Percentiles rank a stretch among this genome's conserved stretches.
Conservation (phyloP, 306 rosid species). For the Abrus precatorius region DNA sequence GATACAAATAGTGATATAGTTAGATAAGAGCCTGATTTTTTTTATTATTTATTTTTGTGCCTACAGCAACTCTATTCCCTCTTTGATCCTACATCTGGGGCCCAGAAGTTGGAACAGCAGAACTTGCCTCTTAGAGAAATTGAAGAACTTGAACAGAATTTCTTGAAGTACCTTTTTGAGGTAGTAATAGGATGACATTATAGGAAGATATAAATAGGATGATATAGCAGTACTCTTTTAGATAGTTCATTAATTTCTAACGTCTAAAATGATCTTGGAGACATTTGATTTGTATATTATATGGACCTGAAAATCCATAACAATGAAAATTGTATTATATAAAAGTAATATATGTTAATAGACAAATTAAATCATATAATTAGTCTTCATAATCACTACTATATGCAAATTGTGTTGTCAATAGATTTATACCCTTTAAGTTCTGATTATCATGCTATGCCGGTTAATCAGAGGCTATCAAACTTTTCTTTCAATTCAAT, state of each 20-base stretch:
- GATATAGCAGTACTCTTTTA: not conserved
- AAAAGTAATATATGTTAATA: not conserved
- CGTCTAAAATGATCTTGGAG: not conserved
- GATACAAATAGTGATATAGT: constrained; percentile 7
- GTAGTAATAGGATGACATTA: constrained; percentile 45
- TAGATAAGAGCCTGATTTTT: not conserved
- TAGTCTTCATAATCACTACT: not conserved
- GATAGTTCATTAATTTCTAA: not conserved
- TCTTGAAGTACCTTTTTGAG: constrained; percentile 77
- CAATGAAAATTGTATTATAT: not conserved
- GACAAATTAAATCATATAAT: not conserved
- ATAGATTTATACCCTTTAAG: not conserved
- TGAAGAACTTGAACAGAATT: constrained; percentile 81
- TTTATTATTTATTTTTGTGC: constrained; percentile 36
- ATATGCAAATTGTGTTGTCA: not conserved
- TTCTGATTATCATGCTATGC: not conserved
- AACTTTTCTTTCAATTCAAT: not conserved
- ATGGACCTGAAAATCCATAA: not conserved
- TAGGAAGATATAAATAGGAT: too few species aligned
- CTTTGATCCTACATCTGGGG: constrained; percentile 81
- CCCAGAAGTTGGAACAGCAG: constrained; percentile 76
- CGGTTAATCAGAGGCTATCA: not conserved
- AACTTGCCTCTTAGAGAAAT: constrained; percentile 60
- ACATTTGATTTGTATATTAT: not conserved
- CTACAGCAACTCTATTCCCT: constrained; percentile 87